A percentile compares a stretch with the other conserved stretches of the same genome.
These are phyloP conservation scores for Amanita polypyramis DNA, from an alignment of 768 basidiomycete genomes.

Conservation along the genomic window DNA sequence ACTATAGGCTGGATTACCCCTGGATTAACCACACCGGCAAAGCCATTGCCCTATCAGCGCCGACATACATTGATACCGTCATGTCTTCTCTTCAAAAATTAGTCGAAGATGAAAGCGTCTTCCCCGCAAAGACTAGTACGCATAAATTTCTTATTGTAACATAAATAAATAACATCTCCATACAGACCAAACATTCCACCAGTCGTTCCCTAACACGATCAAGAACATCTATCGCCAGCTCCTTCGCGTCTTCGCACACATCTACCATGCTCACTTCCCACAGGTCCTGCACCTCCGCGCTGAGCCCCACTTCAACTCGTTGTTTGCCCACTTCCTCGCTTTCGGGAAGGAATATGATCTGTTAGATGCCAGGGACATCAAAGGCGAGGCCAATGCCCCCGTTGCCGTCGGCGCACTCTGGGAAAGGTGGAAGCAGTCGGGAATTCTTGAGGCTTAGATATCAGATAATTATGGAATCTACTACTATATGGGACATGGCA, in stretches of 20 bases:
- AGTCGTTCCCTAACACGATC: constrained; percentile 78
- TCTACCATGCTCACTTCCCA: constrained; percentile 90
- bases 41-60: constrained; percentile 79
- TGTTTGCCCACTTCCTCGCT: constrained; percentile 96
- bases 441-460: constrained; percentile 40
- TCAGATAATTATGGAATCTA: too few relatives aligned
- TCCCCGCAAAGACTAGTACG: constrained; percentile 92
- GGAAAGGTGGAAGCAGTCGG: constrained; percentile 88
- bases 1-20: constrained; percentile 72
- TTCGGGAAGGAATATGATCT: constrained; percentile 93
- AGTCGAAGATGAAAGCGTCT: constrained; percentile 87
- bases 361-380: constrained; percentile 82
- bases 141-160: constrained; percentile 5
- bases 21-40: constrained; percentile 93
- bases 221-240: constrained; percentile 96
- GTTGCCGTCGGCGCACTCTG: constrained; percentile 74
- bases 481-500: too few relatives aligned
- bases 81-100: constrained; percentile 96
- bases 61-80: constrained; percentile 96
- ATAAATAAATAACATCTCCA: not conserved
- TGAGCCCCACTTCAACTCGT: constrained; percentile 93
- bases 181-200: constrained; percentile 81
- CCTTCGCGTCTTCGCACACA: constrained; percentile 92
- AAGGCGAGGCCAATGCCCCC: constrained; percentile 45
- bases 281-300: constrained; percentile 88